phyloP scores from a whole-genome alignment of 345 rosid species.

The Gossypium ekmanianum region DNA sequence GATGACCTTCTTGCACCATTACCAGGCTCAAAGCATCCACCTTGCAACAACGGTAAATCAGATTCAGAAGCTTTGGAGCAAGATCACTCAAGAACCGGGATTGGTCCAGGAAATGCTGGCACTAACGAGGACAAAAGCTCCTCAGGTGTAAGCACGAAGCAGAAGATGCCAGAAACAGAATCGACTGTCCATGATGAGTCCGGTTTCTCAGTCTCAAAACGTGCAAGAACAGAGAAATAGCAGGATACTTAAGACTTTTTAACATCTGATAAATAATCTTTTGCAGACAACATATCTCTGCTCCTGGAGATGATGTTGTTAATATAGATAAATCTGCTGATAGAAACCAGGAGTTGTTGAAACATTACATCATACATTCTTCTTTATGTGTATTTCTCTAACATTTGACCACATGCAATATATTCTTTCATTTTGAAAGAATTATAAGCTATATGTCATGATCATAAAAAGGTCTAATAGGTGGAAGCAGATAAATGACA shows the following conservation, averaged over 20 bases:
- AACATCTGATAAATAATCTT: neutral
- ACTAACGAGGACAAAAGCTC: slow-evolving; percentile 11
- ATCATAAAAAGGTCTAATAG: neutral
- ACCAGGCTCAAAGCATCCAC: slow-evolving; percentile 18
- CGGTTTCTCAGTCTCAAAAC: slow-evolving; percentile 28
- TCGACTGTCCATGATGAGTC: neutral
- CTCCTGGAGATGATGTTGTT: neutral
- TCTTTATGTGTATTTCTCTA: neutral
- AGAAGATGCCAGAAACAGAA: slow-evolving; percentile 9
- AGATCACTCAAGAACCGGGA: slow-evolving; percentile 7
- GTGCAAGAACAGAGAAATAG: slow-evolving; percentile 35
- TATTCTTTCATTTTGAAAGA: neutral
- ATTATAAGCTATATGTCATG: neutral
- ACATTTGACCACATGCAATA: neutral
- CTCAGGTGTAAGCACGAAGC: slow-evolving; percentile 16
- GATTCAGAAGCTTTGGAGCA: slow-evolving; percentile 23
- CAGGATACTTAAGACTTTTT: neutral
- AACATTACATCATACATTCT: neutral
- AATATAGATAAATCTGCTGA: neutral
- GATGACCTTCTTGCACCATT: slow-evolving; percentile 27
- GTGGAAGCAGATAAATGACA: too few relatives aligned
- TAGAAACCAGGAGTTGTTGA: neutral
- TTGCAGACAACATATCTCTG: neutral
- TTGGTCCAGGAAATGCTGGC: neutral
- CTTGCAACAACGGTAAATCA: slow-evolving; percentile 18